phyloP scores from a whole-genome alignment of 495 filamentous ascomycete species.

The Trichocladium antarcticum region DNA sequence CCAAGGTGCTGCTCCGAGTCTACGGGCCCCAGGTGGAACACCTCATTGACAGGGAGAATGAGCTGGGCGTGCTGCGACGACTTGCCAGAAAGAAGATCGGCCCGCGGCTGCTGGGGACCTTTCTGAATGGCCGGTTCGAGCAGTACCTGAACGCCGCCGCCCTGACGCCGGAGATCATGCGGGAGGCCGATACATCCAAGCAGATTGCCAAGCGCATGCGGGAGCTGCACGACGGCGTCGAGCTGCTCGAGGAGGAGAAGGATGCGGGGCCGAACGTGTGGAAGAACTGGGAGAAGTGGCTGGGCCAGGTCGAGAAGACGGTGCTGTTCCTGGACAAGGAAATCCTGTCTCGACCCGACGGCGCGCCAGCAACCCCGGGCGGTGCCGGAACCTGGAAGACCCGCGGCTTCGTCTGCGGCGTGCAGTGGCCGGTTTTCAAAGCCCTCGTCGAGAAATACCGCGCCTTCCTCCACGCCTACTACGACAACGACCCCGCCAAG shows the following conservation, averaged over 20 bases:
- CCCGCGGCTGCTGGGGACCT: conserved; percentile 84
- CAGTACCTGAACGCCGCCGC: conserved; percentile 77
- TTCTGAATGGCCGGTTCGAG: conserved; percentile 92
- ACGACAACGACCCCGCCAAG: conserved; percentile 47
- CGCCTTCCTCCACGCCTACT: conserved; percentile 57
- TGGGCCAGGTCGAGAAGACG: conserved; percentile 64
- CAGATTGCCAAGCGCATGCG: conserved; percentile 98
- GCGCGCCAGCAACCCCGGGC: conserved; percentile 11
- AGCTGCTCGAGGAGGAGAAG: conserved; percentile 66
- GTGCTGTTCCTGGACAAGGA: conserved; percentile 66
- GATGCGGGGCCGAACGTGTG: conserved; percentile 72
- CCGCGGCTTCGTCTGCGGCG: conserved; percentile 69
- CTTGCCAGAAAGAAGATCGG: conserved; percentile 88
- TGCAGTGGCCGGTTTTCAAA: conserved; percentile 72
- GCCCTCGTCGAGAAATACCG: conserved; percentile 67
- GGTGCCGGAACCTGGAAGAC: conserved; percentile 50
- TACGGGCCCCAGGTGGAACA: conserved; percentile 95
- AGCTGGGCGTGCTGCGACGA: conserved; percentile 75
- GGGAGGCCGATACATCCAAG: conserved; percentile 68
- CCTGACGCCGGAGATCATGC: conserved; percentile 64
- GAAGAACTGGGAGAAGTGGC: conserved; percentile 94
- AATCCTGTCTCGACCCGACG: conserved; percentile 28
- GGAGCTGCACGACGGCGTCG: conserved; percentile 88
- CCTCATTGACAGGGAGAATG: conserved; percentile 84
- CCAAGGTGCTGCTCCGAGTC: conserved; percentile 77